phyloP scores from a whole-genome alignment of 257 asterid genomes.

The Petrea volubilis region DNA sequence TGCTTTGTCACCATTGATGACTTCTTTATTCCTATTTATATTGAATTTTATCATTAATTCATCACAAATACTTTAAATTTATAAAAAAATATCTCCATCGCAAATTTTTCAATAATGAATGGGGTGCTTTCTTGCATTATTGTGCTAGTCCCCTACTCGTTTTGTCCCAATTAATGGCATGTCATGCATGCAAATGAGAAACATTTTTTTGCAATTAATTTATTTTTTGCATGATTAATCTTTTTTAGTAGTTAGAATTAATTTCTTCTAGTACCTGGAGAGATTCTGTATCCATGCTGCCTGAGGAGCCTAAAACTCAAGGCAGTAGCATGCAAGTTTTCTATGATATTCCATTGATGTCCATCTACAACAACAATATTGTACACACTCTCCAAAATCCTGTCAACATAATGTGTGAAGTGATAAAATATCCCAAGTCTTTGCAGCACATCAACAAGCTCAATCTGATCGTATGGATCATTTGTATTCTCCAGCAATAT shows the following conservation, averaged over 20 bases:
- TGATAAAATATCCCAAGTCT: slow-evolving; percentile 44
- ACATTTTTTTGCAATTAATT: too few species aligned
- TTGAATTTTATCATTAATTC: too few species aligned
- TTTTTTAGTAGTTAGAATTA: not conserved
- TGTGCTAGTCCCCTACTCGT: too few species aligned
- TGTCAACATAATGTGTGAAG: slow-evolving; percentile 25
- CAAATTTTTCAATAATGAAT: too few species aligned
- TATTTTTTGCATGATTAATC: too few species aligned
- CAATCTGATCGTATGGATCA: slow-evolving; percentile 25
- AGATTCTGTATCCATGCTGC: slow-evolving; percentile 28
- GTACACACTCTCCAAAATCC: slow-evolving; percentile 8
- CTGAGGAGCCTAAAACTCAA: slow-evolving; percentile 34
- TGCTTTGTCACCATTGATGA: too few species aligned
- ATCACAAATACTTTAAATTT: too few species aligned
- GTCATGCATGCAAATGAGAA: too few species aligned
- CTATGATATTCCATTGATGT: not conserved
- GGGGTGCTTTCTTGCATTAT: too few species aligned
- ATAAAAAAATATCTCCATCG: too few species aligned
- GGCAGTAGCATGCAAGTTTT: slow-evolving; percentile 22
- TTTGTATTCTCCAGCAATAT: slow-evolving; percentile 6
- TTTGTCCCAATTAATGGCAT: too few species aligned
- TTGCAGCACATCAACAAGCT: slow-evolving; percentile 36
- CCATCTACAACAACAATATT: not conserved
- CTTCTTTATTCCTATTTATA: too few species aligned
- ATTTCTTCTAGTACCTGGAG: slow-evolving; percentile 21